Evolutionary conservation across 108 stramenopile genomes (phyloP).

Genomic region (Aureococcus anophagefferens): DNA sequence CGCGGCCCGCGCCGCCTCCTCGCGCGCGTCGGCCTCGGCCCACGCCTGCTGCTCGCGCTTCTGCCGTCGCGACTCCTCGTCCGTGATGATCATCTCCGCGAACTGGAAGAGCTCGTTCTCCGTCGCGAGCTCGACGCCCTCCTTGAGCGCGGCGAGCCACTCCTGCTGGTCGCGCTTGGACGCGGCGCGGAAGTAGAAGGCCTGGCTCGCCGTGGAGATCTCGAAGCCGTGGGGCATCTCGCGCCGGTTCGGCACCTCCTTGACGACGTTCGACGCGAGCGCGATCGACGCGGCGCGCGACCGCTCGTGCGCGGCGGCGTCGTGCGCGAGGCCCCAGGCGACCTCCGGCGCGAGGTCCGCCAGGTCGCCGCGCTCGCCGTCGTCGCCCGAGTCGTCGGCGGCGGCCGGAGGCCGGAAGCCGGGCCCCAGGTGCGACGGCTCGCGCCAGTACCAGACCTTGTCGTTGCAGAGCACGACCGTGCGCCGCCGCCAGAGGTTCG

Average conservation of each 20-base stretch:
- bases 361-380: not conserved
- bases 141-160: not conserved
- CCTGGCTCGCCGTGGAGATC: not conserved
- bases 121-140: not conserved
- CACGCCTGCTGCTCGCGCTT: too few species aligned
- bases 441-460: not conserved
- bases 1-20: too few species aligned
- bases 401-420: too few species aligned
- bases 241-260: not conserved
- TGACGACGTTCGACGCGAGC: not conserved
- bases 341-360: too few species aligned
- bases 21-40: too few species aligned
- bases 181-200: not conserved
- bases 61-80: too few species aligned
- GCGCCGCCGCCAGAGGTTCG: not conserved
- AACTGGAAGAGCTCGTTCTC: too few species aligned
- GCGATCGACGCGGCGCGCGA: not conserved
- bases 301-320: too few species aligned
- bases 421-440: too few species aligned
- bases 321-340: too few species aligned
- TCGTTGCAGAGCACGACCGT: not conserved
- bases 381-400: not conserved
- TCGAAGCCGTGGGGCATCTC: not conserved
- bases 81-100: too few species aligned
- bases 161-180: not conserved